Conservation (phyloP, 352 stramenopile genomes). For the Pythium coloratum region DNA sequence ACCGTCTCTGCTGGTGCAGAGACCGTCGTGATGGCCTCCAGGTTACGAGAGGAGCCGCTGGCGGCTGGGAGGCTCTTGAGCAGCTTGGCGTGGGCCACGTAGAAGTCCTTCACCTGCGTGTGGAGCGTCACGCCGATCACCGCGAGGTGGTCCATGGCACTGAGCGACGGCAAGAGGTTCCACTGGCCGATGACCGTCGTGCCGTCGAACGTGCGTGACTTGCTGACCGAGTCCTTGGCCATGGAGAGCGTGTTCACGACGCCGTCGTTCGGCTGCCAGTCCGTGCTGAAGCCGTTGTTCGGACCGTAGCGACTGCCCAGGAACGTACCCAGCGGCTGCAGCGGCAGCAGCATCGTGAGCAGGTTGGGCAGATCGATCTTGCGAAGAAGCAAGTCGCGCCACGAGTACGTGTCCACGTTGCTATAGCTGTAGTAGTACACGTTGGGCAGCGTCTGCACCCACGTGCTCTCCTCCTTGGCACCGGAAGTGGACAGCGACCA, state of each 20-base stretch:
- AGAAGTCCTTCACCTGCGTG: conserved; percentile 40
- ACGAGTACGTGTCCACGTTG: conserved; percentile 43
- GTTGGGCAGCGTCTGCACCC: conserved; percentile 46
- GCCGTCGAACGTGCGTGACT: conserved; percentile 37
- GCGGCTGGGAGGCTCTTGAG: conserved; percentile 32
- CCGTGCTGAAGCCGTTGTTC: conserved; percentile 31
- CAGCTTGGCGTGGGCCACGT: conserved; percentile 35
- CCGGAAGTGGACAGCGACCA: conserved; percentile 40
- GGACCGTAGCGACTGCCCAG: conserved; percentile 40
- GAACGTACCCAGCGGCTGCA: conserved; percentile 45
- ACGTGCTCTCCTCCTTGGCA: conserved; percentile 40
- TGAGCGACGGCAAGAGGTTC: conserved; percentile 48
- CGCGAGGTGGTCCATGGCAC: conserved; percentile 39
- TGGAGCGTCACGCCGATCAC: conserved; percentile 44
- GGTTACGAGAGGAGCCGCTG: not conserved
- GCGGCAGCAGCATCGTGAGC: conserved; percentile 45
- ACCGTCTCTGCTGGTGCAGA: conserved; percentile 21
- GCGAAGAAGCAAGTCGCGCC: conserved; percentile 37
- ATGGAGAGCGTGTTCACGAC: conserved; percentile 51
- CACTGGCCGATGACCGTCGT: conserved; percentile 37
- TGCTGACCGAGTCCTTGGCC: conserved; percentile 37
- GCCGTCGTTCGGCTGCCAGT: conserved; percentile 49
- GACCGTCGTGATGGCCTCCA: conserved; percentile 8
- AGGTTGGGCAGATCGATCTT: conserved; percentile 47
- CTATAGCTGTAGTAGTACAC: conserved; percentile 60